These are phyloP conservation scores for Chytriomyces confervae DNA, from an alignment of 192 early-diverging fungal species.

Conservation along the genomic window DNA sequence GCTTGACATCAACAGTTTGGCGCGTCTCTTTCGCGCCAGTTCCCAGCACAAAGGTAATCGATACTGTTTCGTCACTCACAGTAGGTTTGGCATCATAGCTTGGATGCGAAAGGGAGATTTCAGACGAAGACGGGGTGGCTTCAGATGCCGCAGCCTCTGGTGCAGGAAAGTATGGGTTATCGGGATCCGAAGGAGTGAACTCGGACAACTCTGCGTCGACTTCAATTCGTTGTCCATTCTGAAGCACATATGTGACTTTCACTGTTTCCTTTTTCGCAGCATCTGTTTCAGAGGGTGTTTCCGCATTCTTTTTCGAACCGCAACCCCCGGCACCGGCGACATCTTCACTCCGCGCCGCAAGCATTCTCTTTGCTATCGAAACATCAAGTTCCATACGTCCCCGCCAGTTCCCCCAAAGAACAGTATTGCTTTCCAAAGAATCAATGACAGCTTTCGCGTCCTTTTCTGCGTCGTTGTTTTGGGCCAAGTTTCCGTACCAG, in stretches of 20 bases:
- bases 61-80: background rate
- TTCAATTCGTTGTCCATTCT: conserved; percentile 48
- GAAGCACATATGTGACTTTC: conserved; percentile 49
- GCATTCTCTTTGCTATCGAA: conserved; percentile 6
- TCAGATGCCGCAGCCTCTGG: background rate
- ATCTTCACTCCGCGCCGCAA: background rate
- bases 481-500: conserved; percentile 59
- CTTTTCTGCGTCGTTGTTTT: background rate
- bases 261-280: conserved; percentile 18
- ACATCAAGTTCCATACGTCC: conserved; percentile 52
- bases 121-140: background rate
- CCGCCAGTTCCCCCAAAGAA: conserved; percentile 60
- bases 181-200: conserved; percentile 30
- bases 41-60: conserved; percentile 24
- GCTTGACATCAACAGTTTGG: conserved; percentile 21
- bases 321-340: background rate
- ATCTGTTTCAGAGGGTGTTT: background rate
- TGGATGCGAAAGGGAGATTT: background rate
- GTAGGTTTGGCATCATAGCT: background rate
- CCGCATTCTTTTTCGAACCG: background rate
- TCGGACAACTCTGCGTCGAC: conserved; percentile 51
- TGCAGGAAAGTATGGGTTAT: conserved; percentile 18
- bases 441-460: conserved; percentile 54
- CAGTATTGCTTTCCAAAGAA: conserved; percentile 39
- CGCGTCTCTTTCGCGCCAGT: conserved; percentile 3